Percentiles rank a stretch among this genome's conserved stretches.
Conservation (phyloP, 352 stramenopile genomes). For the Phytophthora fragariae region DNA sequence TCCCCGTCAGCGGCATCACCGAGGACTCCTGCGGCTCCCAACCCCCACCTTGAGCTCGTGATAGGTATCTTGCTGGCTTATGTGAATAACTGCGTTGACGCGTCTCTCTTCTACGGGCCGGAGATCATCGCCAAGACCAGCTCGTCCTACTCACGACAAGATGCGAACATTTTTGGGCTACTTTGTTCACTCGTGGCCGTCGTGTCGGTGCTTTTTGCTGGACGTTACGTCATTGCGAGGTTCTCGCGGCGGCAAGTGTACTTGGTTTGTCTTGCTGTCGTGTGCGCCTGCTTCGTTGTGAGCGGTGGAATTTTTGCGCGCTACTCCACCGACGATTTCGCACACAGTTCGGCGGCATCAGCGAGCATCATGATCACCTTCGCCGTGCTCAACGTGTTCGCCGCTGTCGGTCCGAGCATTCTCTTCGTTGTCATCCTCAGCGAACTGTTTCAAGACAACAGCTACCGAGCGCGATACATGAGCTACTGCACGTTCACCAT, state of each 20-base stretch:
- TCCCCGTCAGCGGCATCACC: constrained; percentile 10
- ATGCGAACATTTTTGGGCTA: constrained; percentile 85
- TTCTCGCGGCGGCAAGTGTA: constrained; percentile 78
- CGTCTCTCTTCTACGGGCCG: constrained; percentile 89
- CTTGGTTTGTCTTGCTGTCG: constrained; percentile 71
- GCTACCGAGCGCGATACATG: constrained; percentile 86
- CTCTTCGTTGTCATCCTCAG: constrained; percentile 89
- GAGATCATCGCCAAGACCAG: constrained; percentile 84
- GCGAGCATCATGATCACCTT: constrained; percentile 73
- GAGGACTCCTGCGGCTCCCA: constrained; percentile 4
- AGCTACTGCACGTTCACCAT: constrained; percentile 91
- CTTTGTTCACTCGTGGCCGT: constrained; percentile 73
- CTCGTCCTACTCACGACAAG: constrained; percentile 55
- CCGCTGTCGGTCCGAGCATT: constrained; percentile 76
- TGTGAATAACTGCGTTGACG: constrained; percentile 90
- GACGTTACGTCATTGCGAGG: constrained; percentile 70
- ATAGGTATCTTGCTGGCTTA: constrained; percentile 85
- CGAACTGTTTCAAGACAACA: constrained; percentile 86
- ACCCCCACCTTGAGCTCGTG: constrained; percentile 67
- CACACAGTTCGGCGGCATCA: constrained; percentile 48
- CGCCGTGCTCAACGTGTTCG: constrained; percentile 77
- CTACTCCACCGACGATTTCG: constrained; percentile 75
- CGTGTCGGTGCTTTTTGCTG: constrained; percentile 71
- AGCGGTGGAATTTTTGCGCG: constrained; percentile 74
- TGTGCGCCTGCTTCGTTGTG: constrained; percentile 72